These are phyloP conservation scores for Bipolaris oryzae DNA, from an alignment of 2,329 filamentous ascomycete species.

Conservation along the genomic window DNA sequence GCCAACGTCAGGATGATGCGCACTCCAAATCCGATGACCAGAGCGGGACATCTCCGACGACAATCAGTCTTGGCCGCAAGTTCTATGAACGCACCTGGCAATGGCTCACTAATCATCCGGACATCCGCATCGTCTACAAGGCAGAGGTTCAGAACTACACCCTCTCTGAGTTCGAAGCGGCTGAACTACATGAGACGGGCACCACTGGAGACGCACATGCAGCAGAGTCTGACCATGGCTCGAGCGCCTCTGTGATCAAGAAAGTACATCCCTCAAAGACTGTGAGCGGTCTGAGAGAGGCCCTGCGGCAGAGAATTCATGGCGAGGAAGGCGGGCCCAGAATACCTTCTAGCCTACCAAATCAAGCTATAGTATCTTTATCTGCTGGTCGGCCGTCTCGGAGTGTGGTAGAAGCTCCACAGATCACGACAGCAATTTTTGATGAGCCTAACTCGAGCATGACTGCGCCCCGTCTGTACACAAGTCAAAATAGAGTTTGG, in stretches of 20 bases:
- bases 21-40: not conserved
- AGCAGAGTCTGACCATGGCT: not conserved
- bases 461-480: slow-evolving; percentile 45
- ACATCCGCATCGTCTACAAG: slow-evolving; percentile 60
- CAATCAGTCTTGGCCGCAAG: slow-evolving; percentile 31
- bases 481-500: slow-evolving; percentile 64
- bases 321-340: slow-evolving; percentile 12
- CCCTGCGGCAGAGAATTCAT: slow-evolving; percentile 27
- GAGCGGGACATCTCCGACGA: not conserved
- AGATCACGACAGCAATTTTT: slow-evolving; percentile 27
- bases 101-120: slow-evolving; percentile 62
- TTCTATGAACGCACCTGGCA: slow-evolving; percentile 63
- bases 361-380: not conserved
- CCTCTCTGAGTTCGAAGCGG: slow-evolving; percentile 41
- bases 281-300: slow-evolving; percentile 23
- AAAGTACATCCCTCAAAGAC: slow-evolving; percentile 18
- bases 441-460: slow-evolving; percentile 31
- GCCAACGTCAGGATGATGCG: slow-evolving; percentile 18
- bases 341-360: not conserved
- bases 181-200: slow-evolving; percentile 28
- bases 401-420: slow-evolving; percentile 12
- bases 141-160: slow-evolving; percentile 42
- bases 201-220: slow-evolving; percentile 1
- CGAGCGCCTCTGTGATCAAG: not conserved
- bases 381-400: slow-evolving; percentile 17